Percentiles rank a stretch among this genome's conserved stretches.
These are phyloP conservation scores for Diaporthe aspalathi DNA, from an alignment of 2,329 filamentous ascomycete species.

Conservation along the genomic window DNA sequence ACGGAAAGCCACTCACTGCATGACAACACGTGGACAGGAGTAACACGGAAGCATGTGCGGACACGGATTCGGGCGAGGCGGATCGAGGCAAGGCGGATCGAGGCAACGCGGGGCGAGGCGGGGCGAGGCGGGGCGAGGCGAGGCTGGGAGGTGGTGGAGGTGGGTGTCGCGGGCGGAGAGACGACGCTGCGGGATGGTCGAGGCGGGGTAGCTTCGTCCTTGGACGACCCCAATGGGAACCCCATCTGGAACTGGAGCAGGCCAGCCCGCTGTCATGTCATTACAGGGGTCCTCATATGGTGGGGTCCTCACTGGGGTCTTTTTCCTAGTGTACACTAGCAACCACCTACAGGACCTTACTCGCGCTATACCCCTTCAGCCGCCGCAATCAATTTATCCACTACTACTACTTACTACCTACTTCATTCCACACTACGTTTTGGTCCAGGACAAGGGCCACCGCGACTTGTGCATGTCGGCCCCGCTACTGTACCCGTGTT, in stretches of 20 bases:
- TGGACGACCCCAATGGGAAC: neutral
- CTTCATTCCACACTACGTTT: neutral
- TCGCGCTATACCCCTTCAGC: constrained; percentile 14
- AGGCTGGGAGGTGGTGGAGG: constrained; percentile 11
- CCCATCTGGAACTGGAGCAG: constrained; percentile 5
- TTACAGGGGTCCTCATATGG: constrained; percentile 2
- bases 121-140: too few species aligned
- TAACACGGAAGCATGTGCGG: neutral
- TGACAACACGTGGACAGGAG: neutral
- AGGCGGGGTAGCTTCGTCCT: constrained; percentile 33
- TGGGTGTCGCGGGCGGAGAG: neutral
- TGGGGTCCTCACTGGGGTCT: constrained; percentile 22
- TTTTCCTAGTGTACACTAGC: constrained; percentile 18
- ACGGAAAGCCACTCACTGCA: constrained; percentile 13
- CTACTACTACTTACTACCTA: constrained; percentile 1
- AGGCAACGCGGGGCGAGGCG: too few species aligned
- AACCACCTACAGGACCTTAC: neutral
- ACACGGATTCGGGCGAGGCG: neutral
- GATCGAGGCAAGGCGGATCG: constrained; percentile 9
- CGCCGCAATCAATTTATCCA: constrained; percentile 5
- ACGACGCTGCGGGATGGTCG: constrained; percentile 25
- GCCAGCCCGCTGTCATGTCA: constrained; percentile 28
- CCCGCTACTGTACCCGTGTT: constrained; percentile 2
- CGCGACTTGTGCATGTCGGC: constrained; percentile 10
- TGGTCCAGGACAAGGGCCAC: neutral